Base-by-base conservation (phyloP, 208 protist genomes). In the Leishmania arabica region DNA sequence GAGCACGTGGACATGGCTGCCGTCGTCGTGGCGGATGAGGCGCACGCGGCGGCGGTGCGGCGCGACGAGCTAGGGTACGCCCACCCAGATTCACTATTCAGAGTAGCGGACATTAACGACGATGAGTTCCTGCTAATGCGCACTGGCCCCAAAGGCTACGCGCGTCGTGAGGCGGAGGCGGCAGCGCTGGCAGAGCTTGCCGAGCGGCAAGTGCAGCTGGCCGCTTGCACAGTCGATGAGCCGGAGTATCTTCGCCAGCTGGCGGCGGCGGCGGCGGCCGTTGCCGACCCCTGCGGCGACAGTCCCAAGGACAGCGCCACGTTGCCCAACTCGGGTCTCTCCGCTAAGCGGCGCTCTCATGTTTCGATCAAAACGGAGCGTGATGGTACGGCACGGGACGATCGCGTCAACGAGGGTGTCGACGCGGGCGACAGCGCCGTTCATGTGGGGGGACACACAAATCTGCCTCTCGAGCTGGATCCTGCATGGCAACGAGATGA, bases 91-190 rank as follows among this genome's bases (percentile, higher is more conserved):
- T 75, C 77, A 9, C 81, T 88, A 71, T 95, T 93, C 81, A 79
- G 86, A 17, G 84, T 95, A 27, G 85, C 88, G 2, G 91, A 95
- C 81, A 95, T 97, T 78, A 97, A 95, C 80, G 92, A 95, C 78
- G 92, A 97, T 64, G 90, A 91, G 34, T 94, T 89, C 65, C n/a
- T 95, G 40, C 78, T 78, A 40, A 45, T 87, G 76, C 89, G 91
- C 27, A 85, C 85, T 34, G 90, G 91, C 0, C 85, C 90, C 19
- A 75, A 78, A 40, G 68, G 71, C 69, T 74, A 78, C 65, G 74
- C 75, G 24, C 58, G 62, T 8, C 54, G 62, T 8, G 77, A 85
- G 71, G 65, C 65, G 13, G 75, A 86, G 54, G 68, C 37, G 0
- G 79, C 80, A 17, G 86, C 71, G 66, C 17, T 78, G 69, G 49